A percentile compares a stretch with the other conserved stretches of the same genome.
Conservation (phyloP, 2,329 filamentous ascomycete species). For the Trichophyton mentagrophytes region DNA sequence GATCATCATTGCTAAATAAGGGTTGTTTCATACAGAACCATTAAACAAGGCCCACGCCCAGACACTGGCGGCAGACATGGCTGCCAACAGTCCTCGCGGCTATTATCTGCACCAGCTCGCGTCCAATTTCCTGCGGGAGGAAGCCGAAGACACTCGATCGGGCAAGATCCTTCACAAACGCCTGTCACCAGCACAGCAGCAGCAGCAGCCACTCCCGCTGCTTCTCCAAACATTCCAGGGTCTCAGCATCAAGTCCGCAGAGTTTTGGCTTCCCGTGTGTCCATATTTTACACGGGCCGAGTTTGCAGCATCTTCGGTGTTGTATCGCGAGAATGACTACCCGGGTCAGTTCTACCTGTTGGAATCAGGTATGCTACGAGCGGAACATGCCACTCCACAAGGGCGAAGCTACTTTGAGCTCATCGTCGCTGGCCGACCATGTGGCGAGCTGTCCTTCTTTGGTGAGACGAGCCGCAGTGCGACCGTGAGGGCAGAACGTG, state of each 20-base stretch:
- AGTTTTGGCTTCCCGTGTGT: conserved; percentile 81
- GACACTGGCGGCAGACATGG: background rate
- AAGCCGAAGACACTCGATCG: conserved; percentile 38
- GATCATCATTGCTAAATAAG: background rate
- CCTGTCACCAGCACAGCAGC: background rate
- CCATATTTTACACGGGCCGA: conserved; percentile 61
- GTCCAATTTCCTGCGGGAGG: conserved; percentile 56
- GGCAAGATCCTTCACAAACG: background rate
- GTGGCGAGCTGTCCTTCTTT: conserved; percentile 93
- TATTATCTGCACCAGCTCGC: conserved; percentile 68
- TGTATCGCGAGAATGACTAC: conserved; percentile 65
- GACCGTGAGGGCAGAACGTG: conserved; percentile 69
- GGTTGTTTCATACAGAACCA: background rate
- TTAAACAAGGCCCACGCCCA: background rate
- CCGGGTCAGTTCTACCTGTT: conserved; percentile 82
- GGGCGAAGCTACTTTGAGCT: conserved; percentile 69
- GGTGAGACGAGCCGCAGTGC: conserved; percentile 77
- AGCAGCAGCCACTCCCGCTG: conserved; percentile 60
- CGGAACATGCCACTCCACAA: conserved; percentile 83
- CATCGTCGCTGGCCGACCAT: conserved; percentile 88
- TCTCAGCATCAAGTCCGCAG: conserved; percentile 71
- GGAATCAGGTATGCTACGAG: conserved; percentile 75
- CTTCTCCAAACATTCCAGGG: conserved; percentile 94
- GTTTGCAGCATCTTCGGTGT: conserved; percentile 53
- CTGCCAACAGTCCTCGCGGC: conserved; percentile 64